Conservation (phyloP, 1,139 yeast genomes). For the Suhomyces bokatorum region DNA sequence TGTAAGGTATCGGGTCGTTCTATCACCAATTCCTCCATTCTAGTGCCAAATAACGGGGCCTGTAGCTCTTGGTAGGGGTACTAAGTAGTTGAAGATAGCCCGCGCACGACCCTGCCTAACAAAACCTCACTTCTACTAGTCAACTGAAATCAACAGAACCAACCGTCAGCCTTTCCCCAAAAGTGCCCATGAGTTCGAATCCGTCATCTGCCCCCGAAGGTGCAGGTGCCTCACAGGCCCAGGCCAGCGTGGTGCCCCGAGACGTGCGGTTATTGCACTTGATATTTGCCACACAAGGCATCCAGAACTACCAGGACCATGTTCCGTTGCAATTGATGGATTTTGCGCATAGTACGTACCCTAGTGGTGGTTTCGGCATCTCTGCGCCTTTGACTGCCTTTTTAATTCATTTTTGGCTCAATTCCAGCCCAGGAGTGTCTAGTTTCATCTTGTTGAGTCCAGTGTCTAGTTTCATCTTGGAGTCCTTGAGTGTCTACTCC, state of each 20-base stretch:
- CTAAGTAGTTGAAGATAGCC: neutral
- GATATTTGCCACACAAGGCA: slow-evolving; percentile 90
- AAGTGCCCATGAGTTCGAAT: slow-evolving; percentile 10
- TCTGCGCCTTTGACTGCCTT: neutral
- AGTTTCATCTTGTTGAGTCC: neutral
- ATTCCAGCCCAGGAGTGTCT: neutral
- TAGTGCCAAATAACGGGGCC: neutral
- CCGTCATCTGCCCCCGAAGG: slow-evolving; percentile 7
- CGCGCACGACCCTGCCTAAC: slow-evolving; percentile 2
- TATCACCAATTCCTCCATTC: slow-evolving; percentile 4
- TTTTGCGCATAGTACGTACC: slow-evolving; percentile 68
- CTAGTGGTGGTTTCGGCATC: neutral
- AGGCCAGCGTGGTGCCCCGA: slow-evolving; percentile 57
- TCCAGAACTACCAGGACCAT: slow-evolving; percentile 89
- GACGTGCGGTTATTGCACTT: slow-evolving; percentile 89
- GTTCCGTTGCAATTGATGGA: slow-evolving; percentile 96
- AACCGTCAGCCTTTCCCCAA: neutral
- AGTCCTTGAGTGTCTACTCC: neutral
- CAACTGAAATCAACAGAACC: neutral
- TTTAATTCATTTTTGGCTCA: neutral
- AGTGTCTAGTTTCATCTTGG: no score
- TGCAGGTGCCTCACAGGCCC: slow-evolving; percentile 11
- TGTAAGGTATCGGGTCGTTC: slow-evolving; percentile 16
- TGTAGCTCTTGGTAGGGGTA: neutral
- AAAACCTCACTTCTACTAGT: no score